Evolutionary conservation across 2,329 filamentous ascomycete species (phyloP), one percentile per base, ranked within the genome.

Genomic region (Verticillium klebahnii): DNA sequence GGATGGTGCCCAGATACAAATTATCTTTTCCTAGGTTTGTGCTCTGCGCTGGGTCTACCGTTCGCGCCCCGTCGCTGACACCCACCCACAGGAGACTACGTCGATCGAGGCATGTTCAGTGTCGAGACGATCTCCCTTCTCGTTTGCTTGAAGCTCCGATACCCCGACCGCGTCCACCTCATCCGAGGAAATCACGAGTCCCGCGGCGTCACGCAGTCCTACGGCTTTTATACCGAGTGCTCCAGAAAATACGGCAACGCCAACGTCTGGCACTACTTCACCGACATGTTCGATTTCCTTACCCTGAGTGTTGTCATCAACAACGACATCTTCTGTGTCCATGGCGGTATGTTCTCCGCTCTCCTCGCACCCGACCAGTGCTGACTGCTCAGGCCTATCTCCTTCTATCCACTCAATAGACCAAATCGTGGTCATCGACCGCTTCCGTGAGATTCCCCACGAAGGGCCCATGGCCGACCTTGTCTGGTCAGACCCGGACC

Each of bases 401-500:
- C 91, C 91, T 1, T 93, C 90, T 34, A 98, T 99, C 73, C 95
- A 99, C 77, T 96, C 92, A 55, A 97, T 99, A 73, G 95, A 99
- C 75, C 95, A 99, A 78, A 98, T 99, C 78, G 98, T 99, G 77
- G 96, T 99, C 75, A 98, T 99, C 74, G 95, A 99, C 78, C 92
- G 95, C 56, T 99, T 98, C 81, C 89, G 95, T 68, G 95, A 99
- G 74, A 99, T 99, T 63, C 95, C 95, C 5, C 95, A 99, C 78
- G 95, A 99, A 77, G 95, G 95, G 0, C 95, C 95, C 37, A 99
- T 99, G 95, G 95, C 95, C n/a, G 95, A 99, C 75, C 81, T 99
- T 5, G 95, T 99, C 36, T 99, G 95, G 95, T 97, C 93, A 23
- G 95, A 99, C 74, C 95, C 95, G 0, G 95, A 99, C 73, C 90